These are phyloP conservation scores for Leucosporidium scottii DNA, from an alignment of 768 basidiomycete genomes.

Conservation along the genomic window DNA sequence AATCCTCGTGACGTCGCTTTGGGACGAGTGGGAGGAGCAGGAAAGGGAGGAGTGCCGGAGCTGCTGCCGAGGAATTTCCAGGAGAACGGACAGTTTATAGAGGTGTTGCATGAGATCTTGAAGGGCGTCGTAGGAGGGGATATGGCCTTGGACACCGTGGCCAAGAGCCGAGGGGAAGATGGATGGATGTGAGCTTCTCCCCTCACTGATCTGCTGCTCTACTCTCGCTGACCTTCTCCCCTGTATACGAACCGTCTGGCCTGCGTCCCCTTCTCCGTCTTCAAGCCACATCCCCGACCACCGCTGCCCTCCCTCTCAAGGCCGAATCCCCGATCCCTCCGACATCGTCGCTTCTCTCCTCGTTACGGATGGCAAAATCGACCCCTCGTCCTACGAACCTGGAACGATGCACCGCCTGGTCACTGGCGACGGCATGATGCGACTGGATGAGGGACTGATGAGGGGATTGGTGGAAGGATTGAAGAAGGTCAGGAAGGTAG, in stretches of 20 bases:
- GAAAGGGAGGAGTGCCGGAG: neutral
- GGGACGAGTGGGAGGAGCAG: neutral
- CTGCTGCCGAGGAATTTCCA: slow-evolving; percentile 23
- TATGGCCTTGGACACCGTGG: slow-evolving; percentile 13
- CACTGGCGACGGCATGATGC: slow-evolving; percentile 18
- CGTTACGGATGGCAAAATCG: slow-evolving; percentile 10
- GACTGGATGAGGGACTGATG: neutral
- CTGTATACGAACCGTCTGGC: no score
- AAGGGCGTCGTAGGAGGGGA: neutral
- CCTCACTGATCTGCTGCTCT: no score
- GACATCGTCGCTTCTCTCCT: slow-evolving; percentile 32
- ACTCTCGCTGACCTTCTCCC: neutral
- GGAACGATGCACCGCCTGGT: slow-evolving; percentile 24
- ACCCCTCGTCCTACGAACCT: slow-evolving; percentile 8
- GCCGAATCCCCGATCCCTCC: slow-evolving; percentile 23
- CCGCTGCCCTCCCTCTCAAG: slow-evolving; percentile 24
- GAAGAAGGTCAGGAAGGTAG: slow-evolving; percentile 10
- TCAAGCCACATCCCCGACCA: slow-evolving; percentile 26
- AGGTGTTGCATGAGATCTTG: slow-evolving; percentile 27
- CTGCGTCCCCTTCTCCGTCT: neutral
- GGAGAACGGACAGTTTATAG: slow-evolving; percentile 18
- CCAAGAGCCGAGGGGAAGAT: slow-evolving; percentile 13
- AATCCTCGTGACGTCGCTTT: neutral
- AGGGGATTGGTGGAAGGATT: slow-evolving; percentile 8
- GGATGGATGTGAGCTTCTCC: slow-evolving; percentile 26